These are phyloP conservation scores for Suillus hirtellus DNA, from an alignment of 768 basidiomycete genomes.

Conservation along the genomic window DNA sequence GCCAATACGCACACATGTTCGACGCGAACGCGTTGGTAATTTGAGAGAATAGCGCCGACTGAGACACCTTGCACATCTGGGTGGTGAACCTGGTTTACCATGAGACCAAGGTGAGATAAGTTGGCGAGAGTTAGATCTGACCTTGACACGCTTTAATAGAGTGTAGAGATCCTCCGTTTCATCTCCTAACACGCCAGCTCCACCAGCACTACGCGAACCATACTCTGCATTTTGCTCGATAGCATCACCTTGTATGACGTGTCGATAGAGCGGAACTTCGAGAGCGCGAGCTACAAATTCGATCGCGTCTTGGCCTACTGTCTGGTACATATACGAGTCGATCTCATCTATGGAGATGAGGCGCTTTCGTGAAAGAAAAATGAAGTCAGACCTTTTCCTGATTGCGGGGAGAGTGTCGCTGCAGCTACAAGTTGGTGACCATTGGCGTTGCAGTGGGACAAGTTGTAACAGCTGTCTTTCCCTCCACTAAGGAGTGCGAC, in stretches of 20 bases:
- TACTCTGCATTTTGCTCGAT: constrained; percentile 85
- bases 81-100: constrained; percentile 54
- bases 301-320: constrained; percentile 96
- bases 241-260: constrained; percentile 78
- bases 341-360: constrained; percentile 76
- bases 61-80: constrained; percentile 86
- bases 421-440: constrained; percentile 87
- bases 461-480: constrained; percentile 96
- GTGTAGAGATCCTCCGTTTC: constrained; percentile 93
- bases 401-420: constrained; percentile 81
- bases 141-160: constrained; percentile 76
- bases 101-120: background rate
- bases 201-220: constrained; percentile 58
- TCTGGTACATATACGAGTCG: constrained; percentile 98
- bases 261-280: constrained; percentile 82
- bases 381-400: constrained; percentile 71
- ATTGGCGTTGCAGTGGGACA: constrained; percentile 83
- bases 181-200: constrained; percentile 69
- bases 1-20: constrained; percentile 83
- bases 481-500: constrained; percentile 95
- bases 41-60: constrained; percentile 95
- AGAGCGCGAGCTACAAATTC: constrained; percentile 83
- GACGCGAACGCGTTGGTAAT: constrained; percentile 94
- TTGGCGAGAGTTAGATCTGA: constrained; percentile 30
- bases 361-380: constrained; percentile 12